Evolutionary conservation across 805 yeast species (phyloP).

Genomic region (Torulaspora quercuum): DNA sequence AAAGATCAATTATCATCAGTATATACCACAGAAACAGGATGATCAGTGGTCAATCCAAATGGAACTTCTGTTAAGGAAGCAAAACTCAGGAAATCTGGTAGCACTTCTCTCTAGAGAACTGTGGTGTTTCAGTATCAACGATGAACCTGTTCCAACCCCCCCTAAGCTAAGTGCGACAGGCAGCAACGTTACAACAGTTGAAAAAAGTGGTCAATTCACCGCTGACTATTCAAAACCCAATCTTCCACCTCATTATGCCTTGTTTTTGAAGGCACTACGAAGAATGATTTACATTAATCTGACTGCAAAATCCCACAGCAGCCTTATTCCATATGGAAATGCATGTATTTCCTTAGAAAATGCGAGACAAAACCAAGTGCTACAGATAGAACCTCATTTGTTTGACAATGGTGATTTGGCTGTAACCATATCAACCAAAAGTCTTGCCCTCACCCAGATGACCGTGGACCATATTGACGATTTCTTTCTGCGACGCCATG

Average conservation of each 20-base stretch:
- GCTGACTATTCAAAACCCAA: slow-evolving; percentile 38
- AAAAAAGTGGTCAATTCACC: slow-evolving; percentile 35
- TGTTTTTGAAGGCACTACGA: slow-evolving; percentile 50
- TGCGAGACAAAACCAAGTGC: slow-evolving; percentile 28
- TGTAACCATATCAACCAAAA: slow-evolving; percentile 35
- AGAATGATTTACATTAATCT: slow-evolving; percentile 39
- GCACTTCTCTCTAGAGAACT: slow-evolving; percentile 42
- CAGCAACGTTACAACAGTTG: slow-evolving; percentile 19
- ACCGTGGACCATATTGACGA: slow-evolving; percentile 24
- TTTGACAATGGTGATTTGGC: slow-evolving; percentile 45
- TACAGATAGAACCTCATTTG: slow-evolving; percentile 48
- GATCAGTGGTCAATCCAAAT: slow-evolving; percentile 44
- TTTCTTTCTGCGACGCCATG: slow-evolving; percentile 34
- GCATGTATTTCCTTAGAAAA: slow-evolving; percentile 36
- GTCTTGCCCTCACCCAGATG: slow-evolving; percentile 37
- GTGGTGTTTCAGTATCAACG: slow-evolving; percentile 44
- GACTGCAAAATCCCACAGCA: slow-evolving; percentile 33
- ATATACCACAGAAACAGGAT: slow-evolving; percentile 34
- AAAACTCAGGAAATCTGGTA: slow-evolving; percentile 38
- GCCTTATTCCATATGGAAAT: slow-evolving; percentile 50
- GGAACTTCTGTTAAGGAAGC: slow-evolving; percentile 39
- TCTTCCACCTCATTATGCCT: slow-evolving; percentile 42
- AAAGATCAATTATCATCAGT: slow-evolving; percentile 36
- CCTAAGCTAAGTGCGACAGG: slow-evolving; percentile 19
- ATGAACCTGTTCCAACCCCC: slow-evolving; percentile 37